Percentiles rank a stretch among this genome's conserved stretches.
phyloP scores from a whole-genome alignment of 306 rosid species.

The Cucurbita pepo region DNA sequence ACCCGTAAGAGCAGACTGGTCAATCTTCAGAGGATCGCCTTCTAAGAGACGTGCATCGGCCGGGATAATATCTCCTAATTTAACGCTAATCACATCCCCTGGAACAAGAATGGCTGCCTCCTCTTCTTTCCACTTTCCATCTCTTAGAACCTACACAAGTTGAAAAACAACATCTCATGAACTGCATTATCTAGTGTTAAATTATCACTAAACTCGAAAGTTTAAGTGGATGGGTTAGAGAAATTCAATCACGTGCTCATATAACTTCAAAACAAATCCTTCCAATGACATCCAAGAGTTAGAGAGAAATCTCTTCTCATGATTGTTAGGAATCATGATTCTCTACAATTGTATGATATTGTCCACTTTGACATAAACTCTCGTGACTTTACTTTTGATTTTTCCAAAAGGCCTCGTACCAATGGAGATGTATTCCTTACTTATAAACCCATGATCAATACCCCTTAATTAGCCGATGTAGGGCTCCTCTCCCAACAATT shows the following conservation, averaged over 20 bases:
- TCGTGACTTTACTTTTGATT: no score
- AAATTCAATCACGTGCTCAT: neutral
- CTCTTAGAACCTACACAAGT: conserved; percentile 50
- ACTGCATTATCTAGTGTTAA: neutral
- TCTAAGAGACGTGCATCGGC: conserved; percentile 88
- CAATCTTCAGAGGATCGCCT: conserved; percentile 82
- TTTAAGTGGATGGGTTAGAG: neutral
- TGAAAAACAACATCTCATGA: neutral
- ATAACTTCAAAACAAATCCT: neutral
- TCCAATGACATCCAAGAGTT: neutral
- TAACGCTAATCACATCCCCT: conserved; percentile 81
- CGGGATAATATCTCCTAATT: conserved; percentile 82
- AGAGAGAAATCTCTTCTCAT: neutral
- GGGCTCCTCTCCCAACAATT: no score
- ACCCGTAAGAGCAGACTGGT: conserved; percentile 83
- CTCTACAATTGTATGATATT: no score
- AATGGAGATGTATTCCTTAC: no score
- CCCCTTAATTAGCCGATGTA: no score
- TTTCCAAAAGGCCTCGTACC: no score
- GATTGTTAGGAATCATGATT: neutral
- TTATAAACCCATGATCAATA: no score
- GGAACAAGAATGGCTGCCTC: conserved; percentile 82
- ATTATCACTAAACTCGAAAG: neutral
- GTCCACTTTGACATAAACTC: no score
- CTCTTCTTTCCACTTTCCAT: conserved; percentile 67